Conservation (phyloP, 306 rosid species). For the Acmispon strigosus region DNA sequence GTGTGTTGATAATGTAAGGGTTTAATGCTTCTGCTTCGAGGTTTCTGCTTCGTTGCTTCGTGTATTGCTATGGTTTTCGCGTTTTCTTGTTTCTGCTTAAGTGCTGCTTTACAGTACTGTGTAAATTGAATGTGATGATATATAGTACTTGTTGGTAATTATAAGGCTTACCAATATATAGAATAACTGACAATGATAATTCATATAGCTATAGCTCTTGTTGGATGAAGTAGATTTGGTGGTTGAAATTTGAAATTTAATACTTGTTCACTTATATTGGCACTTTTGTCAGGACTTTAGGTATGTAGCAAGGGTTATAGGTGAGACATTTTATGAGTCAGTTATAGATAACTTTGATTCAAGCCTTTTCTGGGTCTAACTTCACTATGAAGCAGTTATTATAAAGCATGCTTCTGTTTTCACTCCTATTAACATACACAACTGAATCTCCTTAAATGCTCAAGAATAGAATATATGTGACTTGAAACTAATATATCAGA, state of each 20-base stretch:
- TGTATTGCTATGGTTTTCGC: too few relatives aligned
- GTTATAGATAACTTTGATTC: not conserved
- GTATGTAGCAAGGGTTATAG: not conserved
- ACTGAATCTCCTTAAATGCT: too few relatives aligned
- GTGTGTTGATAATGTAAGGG: too few relatives aligned
- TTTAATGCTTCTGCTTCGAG: too few relatives aligned
- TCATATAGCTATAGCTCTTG: not conserved
- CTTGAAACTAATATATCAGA: too few relatives aligned
- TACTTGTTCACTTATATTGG: not conserved
- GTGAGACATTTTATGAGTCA: not conserved
- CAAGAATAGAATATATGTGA: too few relatives aligned
- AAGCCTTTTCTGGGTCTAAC: not conserved
- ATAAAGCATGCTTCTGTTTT: slow-evolving; percentile 12
- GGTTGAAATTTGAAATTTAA: slow-evolving; percentile 19
- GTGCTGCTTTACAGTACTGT: too few relatives aligned
- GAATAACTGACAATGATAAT: not conserved
- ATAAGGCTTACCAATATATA: not conserved
- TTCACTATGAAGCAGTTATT: slow-evolving; percentile 8
- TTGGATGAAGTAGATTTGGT: slow-evolving; percentile 17
- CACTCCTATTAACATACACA: too few relatives aligned
- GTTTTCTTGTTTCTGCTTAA: too few relatives aligned
- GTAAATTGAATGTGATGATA: too few relatives aligned
- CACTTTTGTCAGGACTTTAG: slow-evolving; percentile 2
- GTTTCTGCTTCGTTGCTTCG: too few relatives aligned
- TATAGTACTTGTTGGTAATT: too few relatives aligned